Evolutionary conservation across 176 grass and related monocot species (phyloP).

Genomic region (Thinopyrum elongatum): DNA sequence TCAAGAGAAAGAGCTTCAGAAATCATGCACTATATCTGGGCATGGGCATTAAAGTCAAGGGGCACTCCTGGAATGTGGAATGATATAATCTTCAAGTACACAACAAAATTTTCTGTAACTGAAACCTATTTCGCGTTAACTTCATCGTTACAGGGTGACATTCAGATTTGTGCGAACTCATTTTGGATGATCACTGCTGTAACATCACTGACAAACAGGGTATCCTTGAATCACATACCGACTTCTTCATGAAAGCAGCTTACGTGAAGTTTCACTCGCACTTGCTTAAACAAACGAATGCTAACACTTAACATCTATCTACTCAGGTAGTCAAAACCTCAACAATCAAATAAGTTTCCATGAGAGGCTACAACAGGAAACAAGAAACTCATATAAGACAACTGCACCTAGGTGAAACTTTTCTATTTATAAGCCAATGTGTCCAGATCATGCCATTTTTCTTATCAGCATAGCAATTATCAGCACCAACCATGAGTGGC

Average conservation of each 20-base stretch:
- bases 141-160: not conserved
- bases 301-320: not conserved
- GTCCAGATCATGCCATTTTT: not conserved
- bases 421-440: not conserved
- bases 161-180: not conserved
- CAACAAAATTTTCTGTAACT: not conserved
- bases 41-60: not conserved
- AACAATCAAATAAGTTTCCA: not conserved
- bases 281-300: not conserved
- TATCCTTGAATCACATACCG: not conserved
- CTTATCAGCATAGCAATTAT: not conserved
- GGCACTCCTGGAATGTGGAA: not conserved
- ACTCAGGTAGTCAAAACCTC: not conserved
- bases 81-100: not conserved
- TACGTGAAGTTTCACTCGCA: not conserved
- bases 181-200: not conserved
- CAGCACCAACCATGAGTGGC: not conserved
- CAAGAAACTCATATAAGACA: not conserved
- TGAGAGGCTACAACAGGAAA: not conserved
- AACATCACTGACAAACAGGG: not conserved
- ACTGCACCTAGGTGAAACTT: not conserved
- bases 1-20: not conserved
- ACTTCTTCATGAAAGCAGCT: not conserved
- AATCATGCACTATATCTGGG: not conserved
- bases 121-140: not conserved